Conservation (phyloP, 2,329 filamentous ascomycete species). For the Elsinoe batatas region DNA sequence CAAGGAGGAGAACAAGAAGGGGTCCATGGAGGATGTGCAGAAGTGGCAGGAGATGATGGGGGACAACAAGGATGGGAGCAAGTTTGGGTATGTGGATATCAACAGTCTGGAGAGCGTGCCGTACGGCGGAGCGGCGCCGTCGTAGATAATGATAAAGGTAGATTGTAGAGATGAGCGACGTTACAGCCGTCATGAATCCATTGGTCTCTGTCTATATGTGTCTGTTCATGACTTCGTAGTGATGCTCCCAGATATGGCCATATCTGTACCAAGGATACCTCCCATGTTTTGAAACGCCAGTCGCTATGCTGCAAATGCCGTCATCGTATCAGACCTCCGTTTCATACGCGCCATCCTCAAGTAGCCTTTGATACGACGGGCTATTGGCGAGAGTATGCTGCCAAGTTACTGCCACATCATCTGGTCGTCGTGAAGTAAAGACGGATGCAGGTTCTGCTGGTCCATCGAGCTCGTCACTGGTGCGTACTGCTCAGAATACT, state of each 20-base stretch:
- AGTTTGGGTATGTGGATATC: slow-evolving; percentile 40
- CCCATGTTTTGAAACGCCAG: slow-evolving; percentile 1
- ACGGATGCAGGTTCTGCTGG: neutral
- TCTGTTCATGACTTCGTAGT: slow-evolving; percentile 4
- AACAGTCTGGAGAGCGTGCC: slow-evolving; percentile 28
- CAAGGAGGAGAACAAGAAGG: slow-evolving; percentile 37
- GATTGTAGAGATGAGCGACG: slow-evolving; percentile 1
- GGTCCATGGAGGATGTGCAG: slow-evolving; percentile 41
- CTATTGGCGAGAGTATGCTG: neutral
- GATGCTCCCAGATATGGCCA: neutral
- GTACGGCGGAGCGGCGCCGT: slow-evolving; percentile 25
- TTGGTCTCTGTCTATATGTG: neutral
- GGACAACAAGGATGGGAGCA: slow-evolving; percentile 29
- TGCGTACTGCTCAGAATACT: neutral
- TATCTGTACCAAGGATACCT: neutral
- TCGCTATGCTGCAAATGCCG: neutral
- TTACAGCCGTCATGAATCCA: neutral
- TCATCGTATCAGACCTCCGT: no score
- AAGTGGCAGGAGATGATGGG: slow-evolving; percentile 34
- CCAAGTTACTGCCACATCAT: slow-evolving; percentile 4
- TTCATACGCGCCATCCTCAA: neutral
- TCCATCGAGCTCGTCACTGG: neutral
- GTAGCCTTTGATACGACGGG: neutral
- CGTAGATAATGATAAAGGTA: neutral
- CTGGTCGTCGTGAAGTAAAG: neutral